Conservation (phyloP, 305 asterid species). For the Fraxinus sp. region DNA sequence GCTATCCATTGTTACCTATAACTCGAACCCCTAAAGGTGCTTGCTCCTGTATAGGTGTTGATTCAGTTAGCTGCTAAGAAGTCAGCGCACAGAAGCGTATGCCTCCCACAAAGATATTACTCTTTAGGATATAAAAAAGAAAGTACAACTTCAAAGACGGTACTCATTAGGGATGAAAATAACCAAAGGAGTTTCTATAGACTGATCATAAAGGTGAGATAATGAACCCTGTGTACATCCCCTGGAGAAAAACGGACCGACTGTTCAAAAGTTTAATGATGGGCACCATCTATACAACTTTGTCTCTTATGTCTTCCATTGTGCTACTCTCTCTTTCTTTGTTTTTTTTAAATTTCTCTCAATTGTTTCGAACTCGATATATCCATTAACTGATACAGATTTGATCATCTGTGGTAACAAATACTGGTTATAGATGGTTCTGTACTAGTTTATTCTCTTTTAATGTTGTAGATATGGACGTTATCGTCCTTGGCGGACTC, state of each 20-base stretch:
- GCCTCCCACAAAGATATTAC: background rate
- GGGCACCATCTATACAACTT: background rate
- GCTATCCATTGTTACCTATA: background rate
- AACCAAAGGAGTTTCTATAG: background rate
- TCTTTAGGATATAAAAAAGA: background rate
- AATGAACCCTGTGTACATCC: background rate
- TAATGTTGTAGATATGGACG: constrained; percentile 71
- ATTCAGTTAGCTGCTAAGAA: background rate
- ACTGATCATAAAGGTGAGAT: background rate
- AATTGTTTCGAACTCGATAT: background rate
- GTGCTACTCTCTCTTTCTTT: constrained; percentile 2
- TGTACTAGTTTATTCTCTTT: constrained; percentile 24
- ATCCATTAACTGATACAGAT: constrained; percentile 9
- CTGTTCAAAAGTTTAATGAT: background rate
- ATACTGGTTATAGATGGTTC: constrained; percentile 17
- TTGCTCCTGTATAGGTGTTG: background rate
- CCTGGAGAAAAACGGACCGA: background rate
- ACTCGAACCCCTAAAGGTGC: background rate
- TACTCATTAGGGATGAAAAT: background rate
- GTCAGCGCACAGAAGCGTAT: background rate
- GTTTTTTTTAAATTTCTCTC: background rate
- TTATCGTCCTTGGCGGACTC: constrained; percentile 92
- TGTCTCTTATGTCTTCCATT: background rate
- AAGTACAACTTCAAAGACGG: background rate
- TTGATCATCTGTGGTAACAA: constrained; percentile 18